Evolutionary conservation across 2,329 filamentous ascomycete species (phyloP).

Genomic region (Alternaria triticina): DNA sequence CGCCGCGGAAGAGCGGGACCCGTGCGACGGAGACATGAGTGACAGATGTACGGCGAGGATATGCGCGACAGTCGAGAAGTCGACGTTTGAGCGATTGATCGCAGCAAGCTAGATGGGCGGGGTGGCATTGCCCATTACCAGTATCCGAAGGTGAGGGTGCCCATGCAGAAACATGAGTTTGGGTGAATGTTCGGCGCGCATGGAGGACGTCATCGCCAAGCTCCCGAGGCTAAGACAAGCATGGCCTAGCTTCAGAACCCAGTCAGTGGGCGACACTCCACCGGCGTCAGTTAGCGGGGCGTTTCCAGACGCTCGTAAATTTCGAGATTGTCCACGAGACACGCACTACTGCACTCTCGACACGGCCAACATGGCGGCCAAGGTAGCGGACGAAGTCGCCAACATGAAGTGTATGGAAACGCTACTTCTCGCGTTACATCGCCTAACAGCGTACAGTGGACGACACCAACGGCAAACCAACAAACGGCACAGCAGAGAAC

Average conservation of each 20-base stretch:
- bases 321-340: slow-evolving; percentile 15
- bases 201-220: slow-evolving; percentile 37
- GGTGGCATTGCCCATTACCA: slow-evolving; percentile 37
- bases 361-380: slow-evolving; percentile 45
- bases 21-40: slow-evolving; percentile 22
- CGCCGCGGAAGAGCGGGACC: slow-evolving; percentile 13
- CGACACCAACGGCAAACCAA: slow-evolving; percentile 40
- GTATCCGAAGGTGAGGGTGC: not conserved
- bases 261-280: slow-evolving; percentile 12
- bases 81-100: slow-evolving; percentile 13
- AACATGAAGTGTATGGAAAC: slow-evolving; percentile 45
- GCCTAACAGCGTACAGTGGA: slow-evolving; percentile 40
- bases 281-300: slow-evolving; percentile 18
- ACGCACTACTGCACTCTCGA: slow-evolving; percentile 1
- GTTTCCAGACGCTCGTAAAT: slow-evolving; percentile 17
- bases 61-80: not conserved
- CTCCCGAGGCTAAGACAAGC: slow-evolving; percentile 4
- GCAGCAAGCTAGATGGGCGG: slow-evolving; percentile 22
- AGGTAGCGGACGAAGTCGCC: slow-evolving; percentile 45
- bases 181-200: slow-evolving; percentile 16
- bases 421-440: not conserved
- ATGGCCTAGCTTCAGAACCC: slow-evolving; percentile 14
- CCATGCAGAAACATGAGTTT: not conserved
- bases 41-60: slow-evolving; percentile 21
- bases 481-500: slow-evolving; percentile 38